Base-by-base conservation (phyloP, 164 flowering plant species). In the Tetrastigma voinierianum region DNA sequence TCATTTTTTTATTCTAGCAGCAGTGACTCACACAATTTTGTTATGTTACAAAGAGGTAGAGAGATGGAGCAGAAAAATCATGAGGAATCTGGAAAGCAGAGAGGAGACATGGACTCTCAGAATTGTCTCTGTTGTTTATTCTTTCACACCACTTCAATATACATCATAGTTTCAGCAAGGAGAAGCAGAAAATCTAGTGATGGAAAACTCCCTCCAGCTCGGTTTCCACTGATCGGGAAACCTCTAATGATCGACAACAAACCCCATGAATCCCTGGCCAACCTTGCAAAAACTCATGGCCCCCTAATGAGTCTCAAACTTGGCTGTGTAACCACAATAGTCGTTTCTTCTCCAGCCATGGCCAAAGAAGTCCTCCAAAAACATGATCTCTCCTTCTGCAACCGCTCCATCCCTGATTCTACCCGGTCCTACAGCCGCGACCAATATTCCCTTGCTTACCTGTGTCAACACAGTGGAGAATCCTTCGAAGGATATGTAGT, bases 301-400 rank as follows among this genome's bases (percentile, higher is more conserved):
- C 76, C 77, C 12, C 12, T 79, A 8, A 70, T 79, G 71, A 60
- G 25, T 23, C 63, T 80, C 0, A 63, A 69, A 24, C 79, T 77
- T 1, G 83, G 78, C 45, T 70, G 59, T 8, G 13, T 62, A 53
- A 73, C 75, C 18, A 64, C 76, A 0, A n/a, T 81, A 0, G 70
- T 81, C 44, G n/a, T 66, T 21, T 81, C 82, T 4, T 73, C 75
- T 2, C 15, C 76, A n/a, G 10, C 46, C 53, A 23, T 68, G 60
- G 80, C 82, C 59, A 67, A 66, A 66, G 74, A 79, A 54, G 51
- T 82, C 25, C 67, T 82, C 55, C 81, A 71, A 18, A 75, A 56
- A 16, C 71, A 77, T 12, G 85, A 82, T 64, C 60, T 17, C 2
- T 4, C 25, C 58, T 70, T 79, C 65, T 61, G 70, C 10, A 25